Conservation (phyloP, 2,329 filamentous ascomycete species). For the Cladosporium austrohemisphaericum region DNA sequence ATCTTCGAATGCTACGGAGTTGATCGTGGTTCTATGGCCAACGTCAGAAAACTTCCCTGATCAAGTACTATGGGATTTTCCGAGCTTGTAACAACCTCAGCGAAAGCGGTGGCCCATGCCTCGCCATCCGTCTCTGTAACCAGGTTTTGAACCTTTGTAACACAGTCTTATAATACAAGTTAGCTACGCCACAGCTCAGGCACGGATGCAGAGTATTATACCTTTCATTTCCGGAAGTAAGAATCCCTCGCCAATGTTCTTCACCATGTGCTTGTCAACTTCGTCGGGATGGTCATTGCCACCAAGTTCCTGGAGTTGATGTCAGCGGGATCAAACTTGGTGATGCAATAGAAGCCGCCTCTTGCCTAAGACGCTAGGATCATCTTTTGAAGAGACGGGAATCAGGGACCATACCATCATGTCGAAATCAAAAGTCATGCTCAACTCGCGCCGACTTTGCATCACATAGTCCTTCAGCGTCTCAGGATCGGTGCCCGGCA, state of each 20-base stretch:
- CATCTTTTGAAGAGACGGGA: no score
- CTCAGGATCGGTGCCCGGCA: conserved; percentile 11
- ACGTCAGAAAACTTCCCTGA: no score
- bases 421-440: conserved; percentile 15
- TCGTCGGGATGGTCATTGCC: conserved; percentile 14
- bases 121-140: conserved; percentile 53
- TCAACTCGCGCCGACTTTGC: conserved; percentile 2
- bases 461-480: conserved; percentile 8
- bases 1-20: conserved; percentile 52
- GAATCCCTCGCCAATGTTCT: conserved; percentile 18
- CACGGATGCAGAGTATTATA: no score
- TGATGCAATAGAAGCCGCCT: no score
- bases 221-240: conserved; percentile 29
- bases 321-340: no score
- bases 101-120: conserved; percentile 14
- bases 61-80: no score
- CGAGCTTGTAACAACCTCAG: no score
- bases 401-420: conserved; percentile 10
- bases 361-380: no score
- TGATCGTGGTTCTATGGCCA: conserved; percentile 67
- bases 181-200: no score
- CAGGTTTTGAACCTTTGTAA: conserved; percentile 34
- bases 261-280: conserved; percentile 14
- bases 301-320: conserved; percentile 9
- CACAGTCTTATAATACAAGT: no score